phyloP scores from a whole-genome alignment of 2,329 filamentous ascomycete species.

The Moelleriella libera region DNA sequence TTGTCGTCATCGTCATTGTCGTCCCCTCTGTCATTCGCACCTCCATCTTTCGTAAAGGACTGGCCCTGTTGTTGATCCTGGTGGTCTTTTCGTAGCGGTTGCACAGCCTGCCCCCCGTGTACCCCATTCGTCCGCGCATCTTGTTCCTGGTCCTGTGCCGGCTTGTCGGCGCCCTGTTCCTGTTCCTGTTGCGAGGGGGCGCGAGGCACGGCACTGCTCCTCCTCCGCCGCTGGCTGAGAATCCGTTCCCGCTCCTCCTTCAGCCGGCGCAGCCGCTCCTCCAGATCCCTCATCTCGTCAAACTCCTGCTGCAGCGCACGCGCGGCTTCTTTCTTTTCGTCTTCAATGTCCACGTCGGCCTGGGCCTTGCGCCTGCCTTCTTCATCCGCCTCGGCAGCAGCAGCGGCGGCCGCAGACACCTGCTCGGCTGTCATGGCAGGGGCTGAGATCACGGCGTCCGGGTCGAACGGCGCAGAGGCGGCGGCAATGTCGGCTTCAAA shows the following conservation, averaged over 20 bases:
- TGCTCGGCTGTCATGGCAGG: constrained; percentile 53
- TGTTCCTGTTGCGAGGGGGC: too few relatives aligned
- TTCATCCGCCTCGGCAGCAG: constrained; percentile 36
- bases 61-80: too few relatives aligned
- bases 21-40: background rate
- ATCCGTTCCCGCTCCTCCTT: constrained; percentile 60
- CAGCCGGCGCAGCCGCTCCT: constrained; percentile 53
- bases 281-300: constrained; percentile 69
- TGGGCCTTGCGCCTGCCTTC: constrained; percentile 39
- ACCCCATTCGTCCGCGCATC: too few relatives aligned
- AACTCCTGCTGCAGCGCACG: constrained; percentile 64
- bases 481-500: constrained; percentile 71
- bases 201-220: background rate
- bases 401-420: background rate
- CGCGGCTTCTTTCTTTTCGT: constrained; percentile 63
- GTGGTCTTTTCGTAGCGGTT: too few relatives aligned
- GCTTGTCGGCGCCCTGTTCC: too few relatives aligned
- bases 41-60: constrained; percentile 1
- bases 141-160: too few relatives aligned
- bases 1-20: constrained; percentile 19
- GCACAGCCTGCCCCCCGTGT: background rate
- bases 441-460: constrained; percentile 51
- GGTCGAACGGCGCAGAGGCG: constrained; percentile 18
- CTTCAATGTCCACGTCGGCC: constrained; percentile 40
- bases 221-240: constrained; percentile 14